Percentiles rank a stretch among this genome's conserved stretches.
These are phyloP conservation scores for Podaxis mareebaensis DNA, from an alignment of 768 basidiomycete genomes.

Conservation along the genomic window DNA sequence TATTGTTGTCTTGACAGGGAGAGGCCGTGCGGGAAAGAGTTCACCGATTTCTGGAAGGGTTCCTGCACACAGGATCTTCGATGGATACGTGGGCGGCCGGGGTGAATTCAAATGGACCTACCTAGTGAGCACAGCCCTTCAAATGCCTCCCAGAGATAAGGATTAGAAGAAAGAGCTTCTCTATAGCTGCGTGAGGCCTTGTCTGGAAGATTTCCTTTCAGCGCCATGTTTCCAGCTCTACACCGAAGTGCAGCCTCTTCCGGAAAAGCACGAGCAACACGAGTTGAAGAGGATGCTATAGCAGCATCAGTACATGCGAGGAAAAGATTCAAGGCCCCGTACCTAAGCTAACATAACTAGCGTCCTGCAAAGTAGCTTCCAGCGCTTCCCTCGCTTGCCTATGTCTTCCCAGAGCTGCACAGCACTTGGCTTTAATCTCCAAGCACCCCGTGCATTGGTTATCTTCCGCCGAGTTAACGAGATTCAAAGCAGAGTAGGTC, in stretches of 20 bases:
- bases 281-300: conserved; percentile 55
- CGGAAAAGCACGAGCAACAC: conserved; percentile 60
- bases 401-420: conserved; percentile 68
- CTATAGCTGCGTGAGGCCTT: conserved; percentile 72
- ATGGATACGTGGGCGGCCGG: conserved; percentile 19
- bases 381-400: conserved; percentile 76
- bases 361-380: conserved; percentile 58
- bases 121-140: conserved; percentile 84
- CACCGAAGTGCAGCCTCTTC: conserved; percentile 76
- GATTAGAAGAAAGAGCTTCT: conserved; percentile 70
- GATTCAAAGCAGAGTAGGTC: conserved; percentile 70
- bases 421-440: conserved; percentile 79
- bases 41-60: conserved; percentile 70
- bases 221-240: conserved; percentile 72
- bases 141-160: conserved; percentile 91
- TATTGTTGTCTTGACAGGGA: conserved; percentile 53
- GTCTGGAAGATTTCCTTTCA: conserved; percentile 77
- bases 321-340: conserved; percentile 28
- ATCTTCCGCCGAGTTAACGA: conserved; percentile 65
- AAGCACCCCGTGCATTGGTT: conserved; percentile 72
- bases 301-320: conserved; percentile 13
- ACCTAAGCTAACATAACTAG: conserved; percentile 58
- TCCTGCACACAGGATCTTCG: conserved; percentile 42
- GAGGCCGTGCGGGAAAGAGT: conserved; percentile 64
- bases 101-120: conserved; percentile 31